These are phyloP conservation scores for Auriscalpium orientale DNA, from an alignment of 768 basidiomycete genomes.

Conservation along the genomic window DNA sequence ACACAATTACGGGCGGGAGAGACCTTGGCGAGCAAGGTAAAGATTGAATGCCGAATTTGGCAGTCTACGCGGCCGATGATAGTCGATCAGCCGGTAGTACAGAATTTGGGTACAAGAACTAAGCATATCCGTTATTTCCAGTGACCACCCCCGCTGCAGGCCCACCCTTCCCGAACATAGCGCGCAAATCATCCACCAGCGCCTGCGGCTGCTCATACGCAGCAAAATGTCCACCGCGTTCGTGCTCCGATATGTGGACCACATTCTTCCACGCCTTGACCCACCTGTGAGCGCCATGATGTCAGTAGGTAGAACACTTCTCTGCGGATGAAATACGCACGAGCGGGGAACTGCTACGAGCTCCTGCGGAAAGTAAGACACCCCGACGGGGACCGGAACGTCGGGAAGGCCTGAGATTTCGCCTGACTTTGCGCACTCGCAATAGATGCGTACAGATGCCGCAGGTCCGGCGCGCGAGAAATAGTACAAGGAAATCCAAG, in stretches of 20 bases:
- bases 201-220: constrained; percentile 41
- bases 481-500: constrained; percentile 55
- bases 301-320: not conserved
- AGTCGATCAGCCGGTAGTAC: no score
- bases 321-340: constrained; percentile 22
- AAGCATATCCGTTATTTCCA: constrained; percentile 34
- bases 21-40: no score
- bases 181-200: constrained; percentile 42
- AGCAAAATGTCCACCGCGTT: constrained; percentile 52
- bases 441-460: constrained; percentile 53
- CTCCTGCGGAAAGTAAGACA: constrained; percentile 48
- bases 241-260: constrained; percentile 44
- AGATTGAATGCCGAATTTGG: no score
- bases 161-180: constrained; percentile 49
- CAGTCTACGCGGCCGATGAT: no score
- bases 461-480: constrained; percentile 54
- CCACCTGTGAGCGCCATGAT: constrained; percentile 33
- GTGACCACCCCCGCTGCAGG: constrained; percentile 41
- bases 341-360: constrained; percentile 27
- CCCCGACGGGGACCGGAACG: constrained; percentile 34
- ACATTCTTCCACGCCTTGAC: constrained; percentile 26
- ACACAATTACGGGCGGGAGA: no score
- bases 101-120: no score
- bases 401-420: not conserved
- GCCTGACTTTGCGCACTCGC: constrained; percentile 27